Percentiles rank a stretch among this genome's conserved stretches.
Evolutionary conservation across 2,329 filamentous ascomycete genomes (phyloP).

Genomic region (Cytospora leucostoma): DNA sequence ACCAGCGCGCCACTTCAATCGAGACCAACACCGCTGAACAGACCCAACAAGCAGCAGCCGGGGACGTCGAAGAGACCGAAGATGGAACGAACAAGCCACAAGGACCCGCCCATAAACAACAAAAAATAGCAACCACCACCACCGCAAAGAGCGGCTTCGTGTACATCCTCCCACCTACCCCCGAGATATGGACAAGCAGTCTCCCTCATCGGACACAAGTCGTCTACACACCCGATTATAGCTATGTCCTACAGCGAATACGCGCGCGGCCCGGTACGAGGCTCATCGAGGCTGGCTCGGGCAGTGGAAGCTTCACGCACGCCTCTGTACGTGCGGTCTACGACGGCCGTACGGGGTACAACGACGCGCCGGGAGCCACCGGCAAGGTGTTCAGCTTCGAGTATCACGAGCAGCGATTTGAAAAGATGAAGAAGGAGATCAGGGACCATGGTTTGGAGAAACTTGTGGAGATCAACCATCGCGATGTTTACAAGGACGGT

Average conservation of each 20-base stretch:
- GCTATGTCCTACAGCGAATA: slow-evolving; percentile 77
- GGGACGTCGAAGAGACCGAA: slow-evolving; percentile 21
- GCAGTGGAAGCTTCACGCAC: slow-evolving; percentile 83
- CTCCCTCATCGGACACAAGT: slow-evolving; percentile 83
- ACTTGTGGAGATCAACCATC: slow-evolving; percentile 72
- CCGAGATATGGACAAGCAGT: slow-evolving; percentile 79
- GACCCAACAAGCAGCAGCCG: slow-evolving; percentile 16
- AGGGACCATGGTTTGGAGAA: slow-evolving; percentile 64
- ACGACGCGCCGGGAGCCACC: slow-evolving; percentile 43
- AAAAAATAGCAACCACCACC: slow-evolving; percentile 31
- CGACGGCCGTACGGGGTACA: slow-evolving; percentile 57
- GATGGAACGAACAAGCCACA: slow-evolving; percentile 28
- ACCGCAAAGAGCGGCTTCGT: slow-evolving; percentile 70
- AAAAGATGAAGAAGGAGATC: slow-evolving; percentile 70
- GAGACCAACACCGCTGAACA: slow-evolving; percentile 29
- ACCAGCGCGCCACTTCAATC: slow-evolving; percentile 25
- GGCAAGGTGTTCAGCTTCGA: slow-evolving; percentile 83
- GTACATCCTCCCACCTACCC: slow-evolving; percentile 76
- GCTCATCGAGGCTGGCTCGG: slow-evolving; percentile 79
- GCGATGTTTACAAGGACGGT: slow-evolving; percentile 76
- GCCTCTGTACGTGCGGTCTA: slow-evolving; percentile 76
- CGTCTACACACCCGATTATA: slow-evolving; percentile 85
- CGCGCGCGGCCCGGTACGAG: slow-evolving; percentile 71
- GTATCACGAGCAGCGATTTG: slow-evolving; percentile 72
- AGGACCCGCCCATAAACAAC: slow-evolving; percentile 16